Evolutionary conservation across 2,329 filamentous ascomycete species (phyloP).

Genomic region (Microsporum canis): DNA sequence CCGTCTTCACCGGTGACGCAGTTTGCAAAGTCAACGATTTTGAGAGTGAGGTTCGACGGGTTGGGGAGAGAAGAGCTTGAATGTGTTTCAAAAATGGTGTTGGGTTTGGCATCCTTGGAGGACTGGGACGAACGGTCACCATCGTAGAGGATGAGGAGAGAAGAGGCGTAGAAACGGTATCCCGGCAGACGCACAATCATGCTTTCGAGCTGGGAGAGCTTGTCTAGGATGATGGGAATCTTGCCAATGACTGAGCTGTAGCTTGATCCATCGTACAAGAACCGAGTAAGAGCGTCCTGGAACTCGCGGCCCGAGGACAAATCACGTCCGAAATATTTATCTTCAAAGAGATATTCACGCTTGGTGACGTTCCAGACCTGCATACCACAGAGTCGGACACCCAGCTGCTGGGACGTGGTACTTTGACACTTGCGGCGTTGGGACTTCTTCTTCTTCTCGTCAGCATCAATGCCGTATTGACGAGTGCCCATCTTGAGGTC

Average conservation of each 20-base stretch:
- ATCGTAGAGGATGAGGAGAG: slow-evolving; percentile 90
- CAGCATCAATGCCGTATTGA: slow-evolving; percentile 88
- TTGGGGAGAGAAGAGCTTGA: slow-evolving; percentile 21
- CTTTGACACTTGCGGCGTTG: slow-evolving; percentile 85
- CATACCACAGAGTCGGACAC: slow-evolving; percentile 87
- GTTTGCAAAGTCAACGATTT: slow-evolving; percentile 97
- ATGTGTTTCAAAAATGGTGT: slow-evolving; percentile 10
- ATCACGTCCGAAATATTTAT: slow-evolving; percentile 92
- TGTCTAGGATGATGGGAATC: slow-evolving; percentile 76
- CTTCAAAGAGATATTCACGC: slow-evolving; percentile 83
- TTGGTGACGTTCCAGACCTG: slow-evolving; percentile 87
- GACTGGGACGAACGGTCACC: slow-evolving; percentile 43
- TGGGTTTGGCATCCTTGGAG: slow-evolving; percentile 15
- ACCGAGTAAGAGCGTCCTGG: slow-evolving; percentile 73
- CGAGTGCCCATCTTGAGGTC: slow-evolving; percentile 98
- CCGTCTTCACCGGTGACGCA: slow-evolving; percentile 79
- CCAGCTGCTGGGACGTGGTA: slow-evolving; percentile 83
- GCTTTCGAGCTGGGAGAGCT: slow-evolving; percentile 68
- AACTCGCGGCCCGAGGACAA: slow-evolving; percentile 82
- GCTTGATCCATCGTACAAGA: slow-evolving; percentile 81
- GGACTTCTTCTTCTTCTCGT: slow-evolving; percentile 81
- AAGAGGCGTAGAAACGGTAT: slow-evolving; percentile 92
- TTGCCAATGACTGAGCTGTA: slow-evolving; percentile 69
- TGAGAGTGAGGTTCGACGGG: slow-evolving; percentile 55
- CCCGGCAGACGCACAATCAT: slow-evolving; percentile 70